These are phyloP conservation scores for Cordyceps cicadae DNA, from an alignment of 2,329 filamentous ascomycete species.

Conservation along the genomic window DNA sequence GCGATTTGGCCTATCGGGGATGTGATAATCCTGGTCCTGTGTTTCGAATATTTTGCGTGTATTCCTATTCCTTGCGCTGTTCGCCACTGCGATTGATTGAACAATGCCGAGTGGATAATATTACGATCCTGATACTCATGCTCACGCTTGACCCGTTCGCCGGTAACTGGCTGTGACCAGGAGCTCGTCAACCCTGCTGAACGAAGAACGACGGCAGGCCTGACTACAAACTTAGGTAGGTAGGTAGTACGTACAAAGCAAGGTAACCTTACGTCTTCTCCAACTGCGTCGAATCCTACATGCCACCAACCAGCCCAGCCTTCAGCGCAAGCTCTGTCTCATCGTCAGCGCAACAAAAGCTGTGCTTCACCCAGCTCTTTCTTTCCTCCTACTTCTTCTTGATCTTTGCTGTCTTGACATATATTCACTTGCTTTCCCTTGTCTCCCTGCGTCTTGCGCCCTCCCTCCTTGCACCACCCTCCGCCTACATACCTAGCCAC, in stretches of 20 bases:
- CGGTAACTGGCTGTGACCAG: neutral
- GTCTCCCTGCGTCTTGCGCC: neutral
- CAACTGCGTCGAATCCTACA: constrained; percentile 4
- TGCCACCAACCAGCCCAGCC: neutral
- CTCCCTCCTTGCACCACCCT: neutral
- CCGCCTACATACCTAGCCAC: neutral
- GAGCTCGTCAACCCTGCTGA: neutral
- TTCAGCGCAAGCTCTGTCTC: neutral
- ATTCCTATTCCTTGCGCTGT: no score
- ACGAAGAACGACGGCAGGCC: neutral
- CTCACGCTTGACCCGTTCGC: neutral
- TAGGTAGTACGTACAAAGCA: no score
- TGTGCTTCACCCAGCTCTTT: neutral
- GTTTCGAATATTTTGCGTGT: no score
- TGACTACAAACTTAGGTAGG: no score
- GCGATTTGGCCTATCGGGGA: no score
- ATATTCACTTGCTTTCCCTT: neutral
- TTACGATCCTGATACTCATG: neutral
- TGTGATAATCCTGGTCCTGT: no score
- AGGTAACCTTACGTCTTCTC: neutral
- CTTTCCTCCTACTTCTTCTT: neutral
- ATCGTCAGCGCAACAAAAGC: neutral
- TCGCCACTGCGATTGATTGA: neutral
- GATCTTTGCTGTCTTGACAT: neutral
- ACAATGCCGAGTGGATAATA: neutral